Evolutionary conservation across 1,284 basidiomycete species (phyloP).

Genomic region (Cutaneotrichosporon curvatum): DNA sequence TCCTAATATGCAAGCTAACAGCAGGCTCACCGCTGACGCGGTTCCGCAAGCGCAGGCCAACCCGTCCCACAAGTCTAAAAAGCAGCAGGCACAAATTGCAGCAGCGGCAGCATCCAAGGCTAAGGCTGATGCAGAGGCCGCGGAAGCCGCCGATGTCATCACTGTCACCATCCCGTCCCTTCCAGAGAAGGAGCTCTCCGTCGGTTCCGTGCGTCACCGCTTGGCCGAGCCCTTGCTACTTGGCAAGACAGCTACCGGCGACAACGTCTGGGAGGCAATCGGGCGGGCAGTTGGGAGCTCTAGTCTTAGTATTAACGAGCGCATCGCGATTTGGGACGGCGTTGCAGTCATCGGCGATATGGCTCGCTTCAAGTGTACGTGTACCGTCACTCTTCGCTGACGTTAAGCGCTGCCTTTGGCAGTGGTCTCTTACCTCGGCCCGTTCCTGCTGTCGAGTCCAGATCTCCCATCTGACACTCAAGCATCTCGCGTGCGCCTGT

Average conservation of each 20-base stretch:
- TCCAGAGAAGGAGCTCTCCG: constrained; percentile 61
- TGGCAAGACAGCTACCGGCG: constrained; percentile 49
- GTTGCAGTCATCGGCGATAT: constrained; percentile 78
- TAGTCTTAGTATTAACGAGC: constrained; percentile 48
- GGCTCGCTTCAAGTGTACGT: constrained; percentile 65
- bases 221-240: constrained; percentile 80
- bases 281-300: constrained; percentile 32
- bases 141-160: constrained; percentile 29
- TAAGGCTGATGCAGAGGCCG: constrained; percentile 54
- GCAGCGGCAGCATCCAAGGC: constrained; percentile 55
- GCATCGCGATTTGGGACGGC: constrained; percentile 69
- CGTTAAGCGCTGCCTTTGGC: constrained; percentile 50
- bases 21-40: constrained; percentile 33
- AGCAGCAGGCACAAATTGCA: constrained; percentile 49
- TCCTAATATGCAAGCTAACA: constrained; percentile 5
- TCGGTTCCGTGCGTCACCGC: constrained; percentile 81
- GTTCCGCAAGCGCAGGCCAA: constrained; percentile 20
- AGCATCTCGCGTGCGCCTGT: constrained; percentile 57
- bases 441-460: constrained; percentile 60
- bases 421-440: constrained; percentile 64
- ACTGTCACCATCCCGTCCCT: constrained; percentile 57
- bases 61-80: constrained; percentile 48
- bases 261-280: constrained; percentile 47
- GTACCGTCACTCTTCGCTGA: neutral
- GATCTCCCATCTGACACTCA: constrained; percentile 53